Percentiles rank a stretch among this genome's conserved stretches.
These are phyloP conservation scores for Chaetomiaceae sp. DNA, from an alignment of 2,329 filamentous ascomycete genomes.

Conservation along the genomic window DNA sequence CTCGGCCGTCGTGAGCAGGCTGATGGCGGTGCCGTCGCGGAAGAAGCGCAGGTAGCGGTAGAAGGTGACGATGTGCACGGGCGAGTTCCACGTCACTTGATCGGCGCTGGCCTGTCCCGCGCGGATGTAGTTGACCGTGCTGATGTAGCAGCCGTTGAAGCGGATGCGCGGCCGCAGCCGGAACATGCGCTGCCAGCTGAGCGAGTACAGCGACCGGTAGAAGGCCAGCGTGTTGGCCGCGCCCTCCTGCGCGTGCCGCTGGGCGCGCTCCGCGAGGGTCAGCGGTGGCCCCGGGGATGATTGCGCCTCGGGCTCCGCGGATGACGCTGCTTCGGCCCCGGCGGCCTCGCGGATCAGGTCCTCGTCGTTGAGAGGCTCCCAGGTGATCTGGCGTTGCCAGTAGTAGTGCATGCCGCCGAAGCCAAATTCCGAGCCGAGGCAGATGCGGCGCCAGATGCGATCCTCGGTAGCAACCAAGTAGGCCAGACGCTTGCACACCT, in stretches of 20 bases:
- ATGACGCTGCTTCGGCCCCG: conserved; percentile 27
- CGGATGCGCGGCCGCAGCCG: conserved; percentile 76
- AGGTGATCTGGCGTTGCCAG: conserved; percentile 57
- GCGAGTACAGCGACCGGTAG: conserved; percentile 39
- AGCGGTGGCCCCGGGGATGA: conserved; percentile 20
- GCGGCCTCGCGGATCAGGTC: conserved; percentile 23
- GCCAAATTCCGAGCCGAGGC: conserved; percentile 64
- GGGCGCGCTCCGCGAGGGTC: conserved; percentile 33
- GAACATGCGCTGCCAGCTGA: conserved; percentile 65
- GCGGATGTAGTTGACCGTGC: conserved; percentile 90
- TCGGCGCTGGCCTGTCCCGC: conserved; percentile 67
- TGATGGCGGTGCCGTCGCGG: conserved; percentile 78
- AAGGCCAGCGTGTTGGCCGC: conserved; percentile 37
- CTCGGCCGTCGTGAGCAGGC: conserved; percentile 72
- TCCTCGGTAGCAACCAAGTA: conserved; percentile 81
- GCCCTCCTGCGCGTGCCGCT: conserved; percentile 24
- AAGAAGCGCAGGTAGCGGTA: conserved; percentile 96
- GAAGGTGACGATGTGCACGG: conserved; percentile 94
- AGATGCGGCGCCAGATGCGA: conserved; percentile 75
- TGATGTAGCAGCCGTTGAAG: conserved; percentile 95
- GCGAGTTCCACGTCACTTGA: conserved; percentile 68
- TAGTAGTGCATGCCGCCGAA: conserved; percentile 79
- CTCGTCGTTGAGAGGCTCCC: conserved; percentile 43
- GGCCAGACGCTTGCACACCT: conserved; percentile 81
- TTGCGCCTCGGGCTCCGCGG: neutral